Evolutionary conservation across 2,329 filamentous ascomycete genomes (phyloP), one percentile per base, ranked within the genome.

Genomic region (Xylariales sp.): DNA sequence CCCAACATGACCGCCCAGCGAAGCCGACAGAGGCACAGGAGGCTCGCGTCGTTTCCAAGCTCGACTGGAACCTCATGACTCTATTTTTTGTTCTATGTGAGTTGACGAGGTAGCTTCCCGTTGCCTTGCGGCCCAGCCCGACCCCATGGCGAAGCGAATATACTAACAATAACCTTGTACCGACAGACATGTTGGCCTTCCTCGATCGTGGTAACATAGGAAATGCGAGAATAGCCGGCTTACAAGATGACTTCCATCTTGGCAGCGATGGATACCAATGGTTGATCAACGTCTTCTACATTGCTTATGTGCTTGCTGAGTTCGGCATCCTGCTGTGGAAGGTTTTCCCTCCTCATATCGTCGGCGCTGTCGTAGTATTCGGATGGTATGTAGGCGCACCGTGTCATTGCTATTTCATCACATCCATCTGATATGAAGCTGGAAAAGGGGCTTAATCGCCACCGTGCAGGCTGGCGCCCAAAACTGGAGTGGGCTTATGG

Each of bases 381-480:
- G 62, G 68, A 23, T 75, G 73, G 73, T 75, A 65, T 56, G 73
- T 70, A 61, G 23, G 2, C 8, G 28, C 12, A 30, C n/a, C 7
- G 16, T 50, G 18, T 48, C 12, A n/a, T 50, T 50, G 23, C 39
- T 46, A 48, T 54, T 46, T 14, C 18, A 36, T 3, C 30, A 45
- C 16, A 61, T 48, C 23, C 41, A 46, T 61, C 61, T 70, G 82
- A 55, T 32, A 54, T 86, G 91, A 67, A 92, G 94, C 9, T 81
- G 36, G 90, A 87, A 87, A 8, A 97, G 94, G 94, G 94, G 94
- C 10, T 77, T 94, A 7, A 82, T 91, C 14, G 93, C 93, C 0
- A 93, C 91, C 2, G 82, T 94, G 10, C 93, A 97, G 79, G 83
- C 82, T 68, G 82, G 87, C 61, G 88, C 84, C 45, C 89, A 84